Percentiles rank a stretch among this genome's conserved stretches.
These are phyloP conservation scores for Cladophialophora bantiana DNA, from an alignment of 2,329 filamentous ascomycete species.

Conservation along the genomic window DNA sequence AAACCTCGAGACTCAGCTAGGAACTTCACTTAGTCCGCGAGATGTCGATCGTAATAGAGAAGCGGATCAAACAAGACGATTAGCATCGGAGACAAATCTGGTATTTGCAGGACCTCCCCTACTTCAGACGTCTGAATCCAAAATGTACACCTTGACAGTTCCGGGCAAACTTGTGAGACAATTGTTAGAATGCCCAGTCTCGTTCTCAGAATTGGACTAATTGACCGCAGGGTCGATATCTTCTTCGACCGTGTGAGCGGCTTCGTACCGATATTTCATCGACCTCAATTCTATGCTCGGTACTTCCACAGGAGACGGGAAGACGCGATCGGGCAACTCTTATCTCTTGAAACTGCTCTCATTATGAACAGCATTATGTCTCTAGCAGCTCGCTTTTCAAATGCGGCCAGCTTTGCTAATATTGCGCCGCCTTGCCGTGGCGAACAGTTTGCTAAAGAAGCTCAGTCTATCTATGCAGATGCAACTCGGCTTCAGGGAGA, in stretches of 20 bases:
- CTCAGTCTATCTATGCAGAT: constrained; percentile 15
- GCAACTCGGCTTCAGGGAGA: constrained; percentile 11
- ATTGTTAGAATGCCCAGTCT: not conserved
- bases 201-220: not conserved
- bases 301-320: constrained; percentile 1
- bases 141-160: not conserved
- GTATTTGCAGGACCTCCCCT: not conserved
- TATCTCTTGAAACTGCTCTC: constrained; percentile 7
- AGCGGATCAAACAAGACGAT: not conserved
- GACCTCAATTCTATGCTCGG: constrained; percentile 9
- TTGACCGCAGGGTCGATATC: constrained; percentile 3
- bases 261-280: constrained; percentile 16
- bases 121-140: not conserved
- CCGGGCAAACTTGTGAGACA: not conserved
- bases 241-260: constrained; percentile 9
- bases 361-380: constrained; percentile 15
- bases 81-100: not conserved
- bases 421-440: not conserved
- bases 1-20: not conserved
- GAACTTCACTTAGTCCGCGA: not conserved
- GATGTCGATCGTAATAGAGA: not conserved
- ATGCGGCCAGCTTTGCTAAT: not conserved
- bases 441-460: constrained; percentile 7
- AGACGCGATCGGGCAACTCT: not conserved
- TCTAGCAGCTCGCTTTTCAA: constrained; percentile 12